Base-by-base conservation (phyloP, 345 rosid genomes). In the Kandelia obovata region DNA sequence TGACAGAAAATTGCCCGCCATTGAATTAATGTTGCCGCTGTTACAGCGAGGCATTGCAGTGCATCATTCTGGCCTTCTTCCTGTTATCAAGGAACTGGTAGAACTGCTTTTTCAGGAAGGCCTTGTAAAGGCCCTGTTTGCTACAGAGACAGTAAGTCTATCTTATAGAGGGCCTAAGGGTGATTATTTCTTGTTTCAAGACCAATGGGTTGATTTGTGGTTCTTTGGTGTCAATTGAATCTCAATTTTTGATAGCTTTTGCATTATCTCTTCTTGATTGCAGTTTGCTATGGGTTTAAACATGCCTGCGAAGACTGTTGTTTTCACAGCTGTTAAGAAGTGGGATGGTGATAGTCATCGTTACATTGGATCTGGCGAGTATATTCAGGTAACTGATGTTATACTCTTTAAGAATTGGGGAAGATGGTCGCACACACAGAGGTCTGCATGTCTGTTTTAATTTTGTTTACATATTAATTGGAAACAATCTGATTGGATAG, bases 21-120 rank as follows among this genome's bases (percentile, higher is more conserved):
- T 95, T 77, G 98, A 90, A 68, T 80, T 90, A 80, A 95, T 95
- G 98, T 73, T 95, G 84, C 99, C 98, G 4, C 87, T 95, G 34
- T 97, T 92, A 72, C 85, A 90, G 83, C 92, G 98, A 71, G 99
- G 99, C 71, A 90, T 95, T 79, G 96, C 98, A 43, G 97, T 95
- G 43, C 99, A 95, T 80, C 99, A 92, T 83, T 95, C 96, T 79
- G 99, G 99, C 64, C 97, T 95, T 70, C 98, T 95, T 82, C 99
- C 97, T 72, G 98, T 95, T 72, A 86, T 92, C 79, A 95, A 95
- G 82, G 99, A 95, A 82, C 79, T 95, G 71, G 99, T 95, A 43
- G 98, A 95, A 83, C 98, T 95, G 79, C 97, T 95, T 76, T 95
- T 95, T 75, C 98, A 95, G 76, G 98, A 95, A 89, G 99, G 99